Conservation (phyloP, 768 basidiomycete species). For the Trichaptum fuscoviolaceum region DNA sequence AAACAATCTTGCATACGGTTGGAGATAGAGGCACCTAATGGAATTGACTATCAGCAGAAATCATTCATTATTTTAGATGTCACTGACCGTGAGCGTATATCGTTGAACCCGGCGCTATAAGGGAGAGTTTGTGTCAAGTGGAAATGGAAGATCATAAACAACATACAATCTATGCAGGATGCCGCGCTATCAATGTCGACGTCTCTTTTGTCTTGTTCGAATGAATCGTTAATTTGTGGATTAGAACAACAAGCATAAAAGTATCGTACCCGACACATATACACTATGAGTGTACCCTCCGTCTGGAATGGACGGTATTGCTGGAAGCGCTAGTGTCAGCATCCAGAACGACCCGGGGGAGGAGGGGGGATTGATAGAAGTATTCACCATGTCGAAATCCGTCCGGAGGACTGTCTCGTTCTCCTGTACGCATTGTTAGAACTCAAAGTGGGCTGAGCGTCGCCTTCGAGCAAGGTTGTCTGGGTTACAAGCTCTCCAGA, state of each 20-base stretch:
- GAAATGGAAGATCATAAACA: not conserved
- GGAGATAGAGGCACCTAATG: not conserved
- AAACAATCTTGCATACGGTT: not conserved
- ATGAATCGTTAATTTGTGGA: not conserved
- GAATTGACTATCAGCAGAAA: not conserved
- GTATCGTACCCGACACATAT: not conserved
- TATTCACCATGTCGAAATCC: not conserved
- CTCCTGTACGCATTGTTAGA: not conserved
- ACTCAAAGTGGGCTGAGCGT: not conserved
- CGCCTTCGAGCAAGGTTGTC: not conserved
- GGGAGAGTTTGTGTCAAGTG: not conserved
- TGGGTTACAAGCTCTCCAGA: not conserved
- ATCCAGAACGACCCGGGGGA: not conserved
- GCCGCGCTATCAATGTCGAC: not conserved
- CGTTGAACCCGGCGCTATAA: not conserved
- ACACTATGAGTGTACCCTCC: not conserved
- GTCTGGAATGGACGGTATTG: not conserved
- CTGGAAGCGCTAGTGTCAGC: not conserved
- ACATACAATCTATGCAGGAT: not conserved
- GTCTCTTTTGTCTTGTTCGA: not conserved
- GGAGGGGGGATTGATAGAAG: not conserved
- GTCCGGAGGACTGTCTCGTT: not conserved
- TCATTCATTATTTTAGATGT: not conserved
- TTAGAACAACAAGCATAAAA: not conserved
- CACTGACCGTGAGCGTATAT: not conserved